Percentiles rank a stretch among this genome's conserved stretches.
Conservation (phyloP, 371 early-diverging fungal species). For the Rhizopus sp. region DNA sequence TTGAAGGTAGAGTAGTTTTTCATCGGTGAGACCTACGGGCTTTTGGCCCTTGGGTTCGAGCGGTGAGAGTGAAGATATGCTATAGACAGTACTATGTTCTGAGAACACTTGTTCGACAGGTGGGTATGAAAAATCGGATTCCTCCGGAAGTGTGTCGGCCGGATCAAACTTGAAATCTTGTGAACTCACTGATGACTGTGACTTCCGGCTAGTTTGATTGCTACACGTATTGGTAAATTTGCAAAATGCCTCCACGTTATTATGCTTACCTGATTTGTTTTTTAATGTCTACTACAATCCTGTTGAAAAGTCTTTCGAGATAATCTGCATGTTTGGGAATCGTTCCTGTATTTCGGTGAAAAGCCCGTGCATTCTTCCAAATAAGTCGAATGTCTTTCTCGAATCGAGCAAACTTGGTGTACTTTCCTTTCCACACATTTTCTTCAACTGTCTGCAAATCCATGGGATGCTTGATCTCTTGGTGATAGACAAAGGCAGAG, state of each 20-base stretch:
- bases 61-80: conserved; percentile 43
- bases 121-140: conserved; percentile 35
- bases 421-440: conserved; percentile 44
- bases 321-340: conserved; percentile 45
- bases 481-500: conserved; percentile 39
- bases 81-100: conserved; percentile 40
- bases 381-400: conserved; percentile 46
- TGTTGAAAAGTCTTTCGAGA: conserved; percentile 36
- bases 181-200: conserved; percentile 17
- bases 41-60: conserved; percentile 38
- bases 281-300: conserved; percentile 37
- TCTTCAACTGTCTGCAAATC: conserved; percentile 45
- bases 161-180: conserved; percentile 35
- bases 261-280: conserved; percentile 31
- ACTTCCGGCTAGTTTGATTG: conserved; percentile 8
- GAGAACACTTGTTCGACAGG: conserved; percentile 32
- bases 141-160: conserved; percentile 28
- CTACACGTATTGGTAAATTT: neutral
- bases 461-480: conserved; percentile 42
- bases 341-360: conserved; percentile 39
- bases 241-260: neutral
- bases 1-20: conserved; percentile 37
- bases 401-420: conserved; percentile 46
- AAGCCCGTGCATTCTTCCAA: conserved; percentile 47
- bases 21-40: conserved; percentile 30